Conservation (phyloP, 805 yeast genomes). For the Wickerhamomyces kurtzmanii region DNA sequence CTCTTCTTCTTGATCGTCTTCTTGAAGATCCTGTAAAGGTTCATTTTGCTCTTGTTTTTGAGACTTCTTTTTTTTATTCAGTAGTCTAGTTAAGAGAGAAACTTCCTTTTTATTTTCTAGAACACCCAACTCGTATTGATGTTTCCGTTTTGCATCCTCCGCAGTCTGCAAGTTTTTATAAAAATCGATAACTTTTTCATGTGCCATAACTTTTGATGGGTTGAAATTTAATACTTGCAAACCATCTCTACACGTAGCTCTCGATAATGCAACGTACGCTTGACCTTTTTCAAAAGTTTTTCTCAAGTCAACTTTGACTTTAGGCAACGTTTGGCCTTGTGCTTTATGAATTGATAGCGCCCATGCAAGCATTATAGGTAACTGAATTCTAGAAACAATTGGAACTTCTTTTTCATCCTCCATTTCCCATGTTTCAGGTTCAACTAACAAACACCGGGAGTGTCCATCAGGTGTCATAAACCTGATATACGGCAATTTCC, state of each 20-base stretch:
- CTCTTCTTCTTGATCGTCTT: slow-evolving; percentile 1
- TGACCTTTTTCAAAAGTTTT: slow-evolving; percentile 86
- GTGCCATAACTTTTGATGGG: slow-evolving; percentile 53
- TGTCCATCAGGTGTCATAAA: slow-evolving; percentile 65
- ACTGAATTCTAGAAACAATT: slow-evolving; percentile 63
- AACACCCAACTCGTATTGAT: slow-evolving; percentile 2
- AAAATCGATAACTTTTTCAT: slow-evolving; percentile 60
- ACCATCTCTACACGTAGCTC: slow-evolving; percentile 80
- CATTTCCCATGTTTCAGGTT: slow-evolving; percentile 73
- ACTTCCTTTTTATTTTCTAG: slow-evolving; percentile 2
- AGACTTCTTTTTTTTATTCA: slow-evolving; percentile 4
- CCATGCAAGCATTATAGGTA: slow-evolving; percentile 94
- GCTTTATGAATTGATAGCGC: slow-evolving; percentile 92
- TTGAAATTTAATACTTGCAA: slow-evolving; percentile 74
- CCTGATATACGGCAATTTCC: slow-evolving; percentile 65
- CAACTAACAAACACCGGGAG: slow-evolving; percentile 66
- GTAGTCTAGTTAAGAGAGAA: slow-evolving; percentile 3
- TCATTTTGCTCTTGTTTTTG: background rate
- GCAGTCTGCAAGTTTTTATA: slow-evolving; percentile 38
- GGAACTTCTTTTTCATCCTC: slow-evolving; percentile 66
- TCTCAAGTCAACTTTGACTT: slow-evolving; percentile 67
- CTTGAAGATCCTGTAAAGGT: background rate
- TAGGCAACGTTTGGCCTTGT: slow-evolving; percentile 83
- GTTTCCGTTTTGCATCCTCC: slow-evolving; percentile 13
- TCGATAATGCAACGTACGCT: slow-evolving; percentile 88